A percentile compares a stretch with the other conserved stretches of the same genome.
Conservation (phyloP, 495 filamentous ascomycete species). For the Emericellopsis terricola region DNA sequence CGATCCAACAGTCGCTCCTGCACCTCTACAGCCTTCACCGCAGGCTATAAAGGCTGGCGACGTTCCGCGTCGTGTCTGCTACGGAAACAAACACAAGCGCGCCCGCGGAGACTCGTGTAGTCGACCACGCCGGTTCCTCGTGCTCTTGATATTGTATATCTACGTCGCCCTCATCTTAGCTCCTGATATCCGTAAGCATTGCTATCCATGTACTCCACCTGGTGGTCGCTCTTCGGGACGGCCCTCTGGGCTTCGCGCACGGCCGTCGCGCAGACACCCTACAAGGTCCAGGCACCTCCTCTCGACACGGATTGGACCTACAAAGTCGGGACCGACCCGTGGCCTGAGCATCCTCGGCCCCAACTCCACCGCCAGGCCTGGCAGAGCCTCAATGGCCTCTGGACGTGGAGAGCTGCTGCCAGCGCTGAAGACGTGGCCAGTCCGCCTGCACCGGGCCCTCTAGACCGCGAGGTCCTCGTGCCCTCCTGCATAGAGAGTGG, state of each 20-base stretch:
- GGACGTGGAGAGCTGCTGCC: conserved; percentile 37
- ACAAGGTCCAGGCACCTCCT: conserved; percentile 17
- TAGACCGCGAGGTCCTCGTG: conserved; percentile 34
- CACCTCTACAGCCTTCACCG: no score
- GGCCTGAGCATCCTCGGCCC: conserved; percentile 50
- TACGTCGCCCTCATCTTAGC: no score
- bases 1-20: no score
- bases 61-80: no score
- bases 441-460: conserved; percentile 20
- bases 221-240: no score
- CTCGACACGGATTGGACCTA: conserved; percentile 45
- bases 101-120: no score
- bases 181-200: no score
- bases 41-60: no score
- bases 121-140: no score
- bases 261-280: conserved; percentile 1
- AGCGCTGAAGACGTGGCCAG: conserved; percentile 17
- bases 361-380: conserved; percentile 37
- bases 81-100: no score
- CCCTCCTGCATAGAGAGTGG: conserved; percentile 45
- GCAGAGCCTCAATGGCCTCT: conserved; percentile 48
- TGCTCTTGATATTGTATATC: no score
- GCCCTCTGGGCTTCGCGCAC: not conserved
- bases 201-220: no score
- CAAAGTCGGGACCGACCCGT: conserved; percentile 40